Evolutionary conservation across 306 rosid species (phyloP).

Genomic region (Benincasa hispida): DNA sequence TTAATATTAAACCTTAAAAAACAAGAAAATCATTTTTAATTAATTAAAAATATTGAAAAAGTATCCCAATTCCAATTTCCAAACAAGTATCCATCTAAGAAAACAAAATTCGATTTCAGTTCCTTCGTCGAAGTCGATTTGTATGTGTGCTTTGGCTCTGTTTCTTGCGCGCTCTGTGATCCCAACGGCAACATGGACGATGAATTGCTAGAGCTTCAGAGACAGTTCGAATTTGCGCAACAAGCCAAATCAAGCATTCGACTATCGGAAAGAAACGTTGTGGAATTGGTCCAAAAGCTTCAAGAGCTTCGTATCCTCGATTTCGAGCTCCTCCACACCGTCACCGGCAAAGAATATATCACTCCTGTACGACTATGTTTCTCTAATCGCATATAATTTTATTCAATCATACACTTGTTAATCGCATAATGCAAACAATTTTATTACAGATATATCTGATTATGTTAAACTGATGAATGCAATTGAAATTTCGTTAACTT

Average conservation of each 20-base stretch:
- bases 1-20: too few relatives aligned
- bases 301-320: slow-evolving; percentile 87
- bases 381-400: background rate
- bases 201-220: slow-evolving; percentile 85
- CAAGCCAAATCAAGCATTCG: slow-evolving; percentile 87
- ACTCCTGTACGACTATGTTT: slow-evolving; percentile 51
- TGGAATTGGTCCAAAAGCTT: slow-evolving; percentile 86
- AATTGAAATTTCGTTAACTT: background rate
- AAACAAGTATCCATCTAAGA: background rate
- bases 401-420: background rate
- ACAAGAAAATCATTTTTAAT: too few relatives aligned
- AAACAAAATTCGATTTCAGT: background rate
- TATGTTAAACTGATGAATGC: background rate
- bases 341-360: slow-evolving; percentile 93
- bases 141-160: background rate
- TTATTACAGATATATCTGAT: background rate
- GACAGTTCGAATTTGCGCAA: slow-evolving; percentile 93
- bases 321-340: slow-evolving; percentile 91
- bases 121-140: background rate
- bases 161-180: background rate
- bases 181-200: slow-evolving; percentile 46
- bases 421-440: background rate
- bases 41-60: too few relatives aligned
- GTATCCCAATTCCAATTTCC: background rate
- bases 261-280: slow-evolving; percentile 91